Conservation (phyloP, 108 stramenopile genomes). For the Mayamaea pseudoterrestris region DNA sequence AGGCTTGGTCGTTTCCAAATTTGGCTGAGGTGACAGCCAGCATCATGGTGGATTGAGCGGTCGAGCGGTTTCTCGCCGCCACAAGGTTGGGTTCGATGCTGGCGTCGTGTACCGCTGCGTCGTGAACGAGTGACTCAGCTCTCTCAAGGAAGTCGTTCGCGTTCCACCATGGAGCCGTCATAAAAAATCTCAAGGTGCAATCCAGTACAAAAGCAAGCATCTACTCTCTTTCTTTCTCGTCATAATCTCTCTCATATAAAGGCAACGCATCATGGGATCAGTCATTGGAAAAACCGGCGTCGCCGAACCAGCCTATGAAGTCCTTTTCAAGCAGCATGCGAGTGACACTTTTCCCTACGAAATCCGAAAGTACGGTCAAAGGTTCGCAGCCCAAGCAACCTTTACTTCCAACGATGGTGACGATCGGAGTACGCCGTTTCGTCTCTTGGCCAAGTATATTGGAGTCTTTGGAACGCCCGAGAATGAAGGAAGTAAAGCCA, state of each 20-base stretch:
- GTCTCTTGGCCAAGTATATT: slow-evolving; percentile 61
- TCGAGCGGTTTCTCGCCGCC: no score
- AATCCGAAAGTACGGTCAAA: slow-evolving; percentile 45
- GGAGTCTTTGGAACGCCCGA: slow-evolving; percentile 70
- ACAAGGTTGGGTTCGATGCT: no score
- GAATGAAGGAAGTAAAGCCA: slow-evolving; percentile 44
- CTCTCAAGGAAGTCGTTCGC: no score
- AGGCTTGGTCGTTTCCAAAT: background rate
- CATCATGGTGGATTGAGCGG: no score
- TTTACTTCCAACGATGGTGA: slow-evolving; percentile 10
- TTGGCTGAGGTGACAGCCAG: no score
- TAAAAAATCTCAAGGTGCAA: no score
- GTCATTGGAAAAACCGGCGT: slow-evolving; percentile 68
- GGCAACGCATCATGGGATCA: slow-evolving; percentile 67
- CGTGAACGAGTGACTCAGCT: no score
- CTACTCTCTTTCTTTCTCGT: no score
- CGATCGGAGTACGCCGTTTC: slow-evolving; percentile 38
- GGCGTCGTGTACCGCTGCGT: no score
- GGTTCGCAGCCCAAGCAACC: background rate
- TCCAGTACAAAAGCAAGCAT: no score
- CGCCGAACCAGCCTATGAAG: slow-evolving; percentile 48
- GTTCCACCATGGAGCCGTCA: no score
- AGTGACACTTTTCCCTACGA: slow-evolving; percentile 35
- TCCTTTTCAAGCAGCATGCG: slow-evolving; percentile 30
- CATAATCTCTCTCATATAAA: no score